These are phyloP conservation scores for Yarrowia bubula DNA, from an alignment of 805 yeast genomes.

Conservation along the genomic window DNA sequence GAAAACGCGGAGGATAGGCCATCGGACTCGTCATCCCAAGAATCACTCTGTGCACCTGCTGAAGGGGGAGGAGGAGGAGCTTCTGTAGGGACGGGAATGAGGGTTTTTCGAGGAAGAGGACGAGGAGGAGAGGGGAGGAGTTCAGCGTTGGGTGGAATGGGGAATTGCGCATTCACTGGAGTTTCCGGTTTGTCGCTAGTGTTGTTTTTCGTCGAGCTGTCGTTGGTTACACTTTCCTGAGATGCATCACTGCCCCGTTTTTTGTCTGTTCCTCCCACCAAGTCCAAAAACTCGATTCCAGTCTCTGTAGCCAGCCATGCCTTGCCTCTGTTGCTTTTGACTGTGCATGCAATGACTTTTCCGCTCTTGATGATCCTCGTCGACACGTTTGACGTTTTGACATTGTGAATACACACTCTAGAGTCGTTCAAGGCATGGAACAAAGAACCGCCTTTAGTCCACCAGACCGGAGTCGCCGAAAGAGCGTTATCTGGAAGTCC, in stretches of 20 bases:
- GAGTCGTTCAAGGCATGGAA: constrained; percentile 15
- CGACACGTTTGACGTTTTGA: not conserved
- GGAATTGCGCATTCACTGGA: too few relatives aligned
- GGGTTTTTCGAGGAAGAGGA: not conserved
- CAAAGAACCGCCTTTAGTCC: constrained; percentile 12
- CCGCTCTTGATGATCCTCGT: not conserved
- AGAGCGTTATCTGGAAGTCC: constrained; percentile 15
- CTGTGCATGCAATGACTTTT: not conserved
- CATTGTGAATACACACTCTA: constrained; percentile 16
- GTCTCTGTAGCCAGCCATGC: not conserved
- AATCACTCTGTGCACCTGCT: constrained; percentile 1
- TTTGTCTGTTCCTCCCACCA: constrained; percentile 2
- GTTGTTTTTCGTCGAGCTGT: too few relatives aligned
- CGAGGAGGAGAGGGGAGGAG: constrained; percentile 1
- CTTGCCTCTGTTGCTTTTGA: constrained; percentile 20
- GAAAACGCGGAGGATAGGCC: not conserved
- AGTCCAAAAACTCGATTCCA: constrained; percentile 6
- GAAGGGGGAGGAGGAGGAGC: constrained; percentile 13
- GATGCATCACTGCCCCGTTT: not conserved
- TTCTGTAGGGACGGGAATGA: not conserved
- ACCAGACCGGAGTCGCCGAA: not conserved
- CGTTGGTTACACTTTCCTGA: not conserved
- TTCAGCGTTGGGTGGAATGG: not conserved
- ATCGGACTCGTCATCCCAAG: constrained; percentile 17
- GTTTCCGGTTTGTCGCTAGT: too few relatives aligned